A percentile compares a stretch with the other conserved stretches of the same genome.
These are phyloP conservation scores for Saccharomycopsis babjevae DNA, from an alignment of 805 yeast species.

Conservation along the genomic window DNA sequence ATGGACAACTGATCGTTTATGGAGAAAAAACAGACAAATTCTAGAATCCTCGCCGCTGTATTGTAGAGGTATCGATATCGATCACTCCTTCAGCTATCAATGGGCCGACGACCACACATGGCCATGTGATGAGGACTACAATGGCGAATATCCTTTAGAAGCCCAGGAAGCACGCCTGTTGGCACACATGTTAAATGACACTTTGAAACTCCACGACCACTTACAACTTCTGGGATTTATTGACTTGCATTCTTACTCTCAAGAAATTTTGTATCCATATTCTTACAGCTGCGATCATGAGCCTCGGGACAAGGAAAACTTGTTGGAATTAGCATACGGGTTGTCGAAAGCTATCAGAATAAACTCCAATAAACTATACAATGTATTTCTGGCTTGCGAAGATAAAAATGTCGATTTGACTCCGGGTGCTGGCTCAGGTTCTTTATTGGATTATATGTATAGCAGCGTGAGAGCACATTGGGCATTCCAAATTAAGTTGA, in stretches of 20 bases:
- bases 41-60: slow-evolving; percentile 45
- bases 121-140: slow-evolving; percentile 77
- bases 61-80: slow-evolving; percentile 80
- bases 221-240: slow-evolving; percentile 66
- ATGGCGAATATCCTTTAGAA: slow-evolving; percentile 67
- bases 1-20: slow-evolving; percentile 70
- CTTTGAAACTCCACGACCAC: slow-evolving; percentile 27
- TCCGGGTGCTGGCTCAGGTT: slow-evolving; percentile 72
- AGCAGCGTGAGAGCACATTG: slow-evolving; percentile 45
- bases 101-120: slow-evolving; percentile 49
- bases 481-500: slow-evolving; percentile 74
- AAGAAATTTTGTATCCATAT: slow-evolving; percentile 73
- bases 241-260: slow-evolving; percentile 80
- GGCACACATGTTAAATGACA: slow-evolving; percentile 34
- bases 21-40: slow-evolving; percentile 79
- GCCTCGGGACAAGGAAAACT: slow-evolving; percentile 74
- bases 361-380: slow-evolving; percentile 52
- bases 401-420: slow-evolving; percentile 66
- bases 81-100: slow-evolving; percentile 70
- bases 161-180: slow-evolving; percentile 47
- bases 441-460: slow-evolving; percentile 76
- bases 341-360: slow-evolving; percentile 62
- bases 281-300: slow-evolving; percentile 64
- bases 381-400: slow-evolving; percentile 67
- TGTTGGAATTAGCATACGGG: slow-evolving; percentile 75